Percentiles rank a stretch among this genome's conserved stretches.
phyloP scores from a whole-genome alignment of 805 yeast species.

The Ogataea nakhonphanomensis region DNA sequence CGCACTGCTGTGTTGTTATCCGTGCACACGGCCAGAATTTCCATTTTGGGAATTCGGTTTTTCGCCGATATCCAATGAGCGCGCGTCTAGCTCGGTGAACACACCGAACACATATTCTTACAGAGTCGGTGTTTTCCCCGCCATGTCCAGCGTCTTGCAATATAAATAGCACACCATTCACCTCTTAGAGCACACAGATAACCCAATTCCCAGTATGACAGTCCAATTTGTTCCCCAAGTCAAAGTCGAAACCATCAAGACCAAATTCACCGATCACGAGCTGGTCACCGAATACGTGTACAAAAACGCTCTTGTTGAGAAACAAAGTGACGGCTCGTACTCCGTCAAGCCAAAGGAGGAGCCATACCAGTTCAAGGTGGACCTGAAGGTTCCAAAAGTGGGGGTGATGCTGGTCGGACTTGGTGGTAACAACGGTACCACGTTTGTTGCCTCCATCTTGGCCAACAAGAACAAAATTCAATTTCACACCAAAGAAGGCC shows the following conservation, averaged over 20 bases:
- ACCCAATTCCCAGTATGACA: conserved; percentile 24
- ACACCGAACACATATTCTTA: conserved; percentile 7
- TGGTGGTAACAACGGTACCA: conserved; percentile 96
- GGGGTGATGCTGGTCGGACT: conserved; percentile 91
- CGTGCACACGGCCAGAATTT: conserved; percentile 7
- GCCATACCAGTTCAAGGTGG: conserved; percentile 83
- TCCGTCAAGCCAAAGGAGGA: conserved; percentile 66
- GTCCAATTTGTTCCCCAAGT: conserved; percentile 39
- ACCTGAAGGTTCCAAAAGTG: conserved; percentile 74
- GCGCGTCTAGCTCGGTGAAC: conserved; percentile 10
- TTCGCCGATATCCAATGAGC: conserved; percentile 14
- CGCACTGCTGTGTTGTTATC: not conserved
- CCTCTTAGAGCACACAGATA: not conserved
- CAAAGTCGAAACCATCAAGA: conserved; percentile 53
- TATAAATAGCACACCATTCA: conserved; percentile 9
- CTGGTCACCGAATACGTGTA: conserved; percentile 63
- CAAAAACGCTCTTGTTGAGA: conserved; percentile 71
- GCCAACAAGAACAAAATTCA: conserved; percentile 79
- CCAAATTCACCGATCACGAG: conserved; percentile 46
- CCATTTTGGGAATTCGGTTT: conserved; percentile 8
- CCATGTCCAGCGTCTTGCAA: conserved; percentile 1
- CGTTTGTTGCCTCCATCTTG: conserved; percentile 77
- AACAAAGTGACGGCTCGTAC: conserved; percentile 46
- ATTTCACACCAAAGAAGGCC: conserved; percentile 82
- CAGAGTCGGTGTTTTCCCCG: not conserved